Evolutionary conservation across 495 filamentous ascomycete species (phyloP).

Genomic region (Penicillium arizonense): DNA sequence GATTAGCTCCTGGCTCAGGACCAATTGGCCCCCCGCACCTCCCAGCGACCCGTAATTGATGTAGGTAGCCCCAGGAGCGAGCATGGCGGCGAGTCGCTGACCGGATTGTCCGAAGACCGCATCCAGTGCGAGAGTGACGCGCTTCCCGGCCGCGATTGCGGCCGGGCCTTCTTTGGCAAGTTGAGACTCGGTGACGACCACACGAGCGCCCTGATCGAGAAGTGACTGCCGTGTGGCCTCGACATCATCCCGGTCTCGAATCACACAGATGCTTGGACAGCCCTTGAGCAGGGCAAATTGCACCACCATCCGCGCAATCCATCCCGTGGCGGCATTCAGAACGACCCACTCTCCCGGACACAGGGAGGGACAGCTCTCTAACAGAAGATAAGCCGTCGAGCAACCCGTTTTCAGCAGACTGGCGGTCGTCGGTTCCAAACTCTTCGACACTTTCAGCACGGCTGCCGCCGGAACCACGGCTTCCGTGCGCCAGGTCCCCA

Average conservation of each 20-base stretch:
- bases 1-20: conserved; percentile 7
- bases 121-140: conserved; percentile 10
- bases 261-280: conserved; percentile 4
- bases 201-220: conserved; percentile 1
- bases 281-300: conserved; percentile 11
- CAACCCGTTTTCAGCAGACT: conserved; percentile 5
- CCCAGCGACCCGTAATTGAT: conserved; percentile 12
- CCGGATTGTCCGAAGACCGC: conserved; percentile 11
- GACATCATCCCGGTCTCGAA: conserved; percentile 13
- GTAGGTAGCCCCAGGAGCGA: conserved; percentile 11
- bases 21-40: neutral
- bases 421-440: conserved; percentile 6
- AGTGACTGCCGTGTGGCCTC: conserved; percentile 4
- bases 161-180: neutral
- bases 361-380: conserved; percentile 5
- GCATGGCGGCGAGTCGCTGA: conserved; percentile 7
- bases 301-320: conserved; percentile 8
- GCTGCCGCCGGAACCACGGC: conserved; percentile 6
- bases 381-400: conserved; percentile 9
- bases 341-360: conserved; percentile 12
- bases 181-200: conserved; percentile 5
- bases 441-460: conserved; percentile 8
- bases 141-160: neutral
- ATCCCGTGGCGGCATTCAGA: conserved; percentile 10
- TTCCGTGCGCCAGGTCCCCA: conserved; percentile 15